Evolutionary conservation across 1,284 basidiomycete genomes (phyloP).

Genomic region (Neotropicomus parvogracilis): DNA sequence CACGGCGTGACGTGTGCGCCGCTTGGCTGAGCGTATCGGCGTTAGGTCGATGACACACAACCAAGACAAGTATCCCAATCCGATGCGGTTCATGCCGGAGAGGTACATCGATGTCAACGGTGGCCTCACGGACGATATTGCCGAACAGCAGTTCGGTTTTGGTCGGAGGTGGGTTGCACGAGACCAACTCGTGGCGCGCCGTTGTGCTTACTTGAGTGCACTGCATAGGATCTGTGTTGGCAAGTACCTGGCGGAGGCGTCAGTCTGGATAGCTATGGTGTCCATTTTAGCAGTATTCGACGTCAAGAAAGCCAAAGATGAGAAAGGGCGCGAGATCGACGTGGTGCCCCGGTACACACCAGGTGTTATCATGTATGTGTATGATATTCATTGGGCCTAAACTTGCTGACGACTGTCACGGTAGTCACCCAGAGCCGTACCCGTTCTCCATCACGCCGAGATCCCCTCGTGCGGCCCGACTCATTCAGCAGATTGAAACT

Average conservation of each 20-base stretch:
- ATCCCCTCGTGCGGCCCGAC: constrained; percentile 14
- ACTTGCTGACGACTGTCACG: neutral
- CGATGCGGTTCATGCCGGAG: constrained; percentile 34
- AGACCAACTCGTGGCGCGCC: neutral
- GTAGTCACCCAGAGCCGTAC: constrained; percentile 18
- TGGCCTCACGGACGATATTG: constrained; percentile 32
- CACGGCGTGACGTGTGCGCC: neutral
- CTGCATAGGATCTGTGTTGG: constrained; percentile 42
- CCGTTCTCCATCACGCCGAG: constrained; percentile 31
- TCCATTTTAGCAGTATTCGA: constrained; percentile 40
- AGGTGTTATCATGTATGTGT: constrained; percentile 48
- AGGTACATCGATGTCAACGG: constrained; percentile 27
- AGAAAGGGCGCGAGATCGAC: constrained; percentile 23
- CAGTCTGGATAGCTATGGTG: constrained; percentile 45
- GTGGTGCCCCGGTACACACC: constrained; percentile 47
- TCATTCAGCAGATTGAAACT: constrained; percentile 14
- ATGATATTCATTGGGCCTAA: neutral
- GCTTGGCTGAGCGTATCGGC: neutral
- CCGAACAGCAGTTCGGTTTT: constrained; percentile 41
- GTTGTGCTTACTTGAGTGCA: neutral
- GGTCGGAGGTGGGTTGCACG: constrained; percentile 32
- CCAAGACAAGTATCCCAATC: constrained; percentile 27
- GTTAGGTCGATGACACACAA: constrained; percentile 29
- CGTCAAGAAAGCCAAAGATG: constrained; percentile 35
- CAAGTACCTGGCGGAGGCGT: constrained; percentile 39